Conservation (phyloP, 1,284 basidiomycete species). For the Cystobasidiaceae sp. region DNA sequence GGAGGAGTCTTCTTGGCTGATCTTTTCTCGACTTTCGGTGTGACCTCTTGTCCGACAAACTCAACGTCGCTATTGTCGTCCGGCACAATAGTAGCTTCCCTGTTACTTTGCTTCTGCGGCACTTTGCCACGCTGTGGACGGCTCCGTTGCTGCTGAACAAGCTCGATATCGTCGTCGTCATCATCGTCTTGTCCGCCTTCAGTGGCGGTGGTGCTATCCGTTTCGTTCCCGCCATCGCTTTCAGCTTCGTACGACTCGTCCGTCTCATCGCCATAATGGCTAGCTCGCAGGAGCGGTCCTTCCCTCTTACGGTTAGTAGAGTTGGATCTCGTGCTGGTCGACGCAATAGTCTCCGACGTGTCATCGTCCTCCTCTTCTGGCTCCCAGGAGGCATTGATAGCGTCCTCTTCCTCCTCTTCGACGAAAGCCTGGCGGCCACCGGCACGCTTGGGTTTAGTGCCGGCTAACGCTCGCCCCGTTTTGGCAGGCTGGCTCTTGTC, state of each 20-base stretch:
- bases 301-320: background rate
- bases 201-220: too few relatives aligned
- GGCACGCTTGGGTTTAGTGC: background rate
- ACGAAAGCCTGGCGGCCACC: background rate
- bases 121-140: too few relatives aligned
- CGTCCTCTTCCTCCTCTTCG: slow-evolving; percentile 1
- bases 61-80: too few relatives aligned
- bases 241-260: too few relatives aligned
- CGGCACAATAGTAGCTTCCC: too few relatives aligned
- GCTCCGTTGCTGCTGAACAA: background rate
- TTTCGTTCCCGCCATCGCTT: too few relatives aligned
- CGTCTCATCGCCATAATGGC: too few relatives aligned
- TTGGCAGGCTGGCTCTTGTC: background rate
- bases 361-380: slow-evolving; percentile 2
- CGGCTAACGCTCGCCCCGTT: background rate
- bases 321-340: slow-evolving; percentile 37
- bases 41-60: too few relatives aligned
- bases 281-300: too few relatives aligned
- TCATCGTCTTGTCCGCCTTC: background rate
- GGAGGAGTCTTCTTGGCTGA: too few relatives aligned
- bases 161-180: slow-evolving; percentile 3
- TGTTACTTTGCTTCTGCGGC: too few relatives aligned
- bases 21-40: too few relatives aligned
- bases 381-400: background rate
- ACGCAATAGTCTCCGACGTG: slow-evolving; percentile 34